Percentiles rank a stretch among this genome's conserved stretches.
Evolutionary conservation across 1,284 basidiomycete genomes (phyloP).

Genomic region (Ceratorhiza oryzae-sativae): DNA sequence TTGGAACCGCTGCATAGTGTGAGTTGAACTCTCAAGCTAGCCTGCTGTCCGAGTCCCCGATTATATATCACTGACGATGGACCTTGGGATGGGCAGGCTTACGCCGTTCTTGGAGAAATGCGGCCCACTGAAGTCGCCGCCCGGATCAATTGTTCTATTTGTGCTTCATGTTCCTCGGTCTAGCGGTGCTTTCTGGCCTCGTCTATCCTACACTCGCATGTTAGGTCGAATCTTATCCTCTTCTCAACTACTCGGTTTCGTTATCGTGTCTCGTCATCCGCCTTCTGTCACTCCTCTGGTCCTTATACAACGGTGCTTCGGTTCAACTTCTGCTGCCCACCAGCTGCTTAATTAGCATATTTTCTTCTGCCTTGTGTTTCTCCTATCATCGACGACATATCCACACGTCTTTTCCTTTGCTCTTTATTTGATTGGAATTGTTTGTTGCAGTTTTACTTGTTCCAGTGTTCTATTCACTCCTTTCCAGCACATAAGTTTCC

Average conservation of each 20-base stretch:
- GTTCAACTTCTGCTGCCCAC: conserved; percentile 19
- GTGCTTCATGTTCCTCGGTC: neutral
- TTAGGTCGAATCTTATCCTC: neutral
- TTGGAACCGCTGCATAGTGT: conserved; percentile 22
- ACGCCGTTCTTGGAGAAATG: neutral
- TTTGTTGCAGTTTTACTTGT: conserved; percentile 22
- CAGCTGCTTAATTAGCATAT: conserved; percentile 8
- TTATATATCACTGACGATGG: neutral
- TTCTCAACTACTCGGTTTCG: neutral
- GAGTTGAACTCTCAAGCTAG: neutral
- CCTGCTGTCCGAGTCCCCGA: neutral
- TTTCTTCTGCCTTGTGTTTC: conserved; percentile 9
- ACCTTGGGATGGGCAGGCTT: neutral
- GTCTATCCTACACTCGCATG: conserved; percentile 24
- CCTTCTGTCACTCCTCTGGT: neutral
- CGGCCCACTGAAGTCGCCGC: conserved; percentile 29
- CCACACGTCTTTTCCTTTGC: neutral
- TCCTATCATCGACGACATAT: conserved; percentile 15
- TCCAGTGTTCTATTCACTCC: conserved; percentile 26
- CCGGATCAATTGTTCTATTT: conserved; percentile 8
- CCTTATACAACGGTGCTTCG: conserved; percentile 18
- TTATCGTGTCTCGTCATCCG: neutral
- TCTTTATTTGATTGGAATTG: conserved; percentile 11
- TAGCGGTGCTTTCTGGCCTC: conserved; percentile 15
- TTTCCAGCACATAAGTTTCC: conserved; percentile 12